Base-by-base conservation (phyloP, 2,329 filamentous ascomycete species). In the Blastomyces percursus region DNA sequence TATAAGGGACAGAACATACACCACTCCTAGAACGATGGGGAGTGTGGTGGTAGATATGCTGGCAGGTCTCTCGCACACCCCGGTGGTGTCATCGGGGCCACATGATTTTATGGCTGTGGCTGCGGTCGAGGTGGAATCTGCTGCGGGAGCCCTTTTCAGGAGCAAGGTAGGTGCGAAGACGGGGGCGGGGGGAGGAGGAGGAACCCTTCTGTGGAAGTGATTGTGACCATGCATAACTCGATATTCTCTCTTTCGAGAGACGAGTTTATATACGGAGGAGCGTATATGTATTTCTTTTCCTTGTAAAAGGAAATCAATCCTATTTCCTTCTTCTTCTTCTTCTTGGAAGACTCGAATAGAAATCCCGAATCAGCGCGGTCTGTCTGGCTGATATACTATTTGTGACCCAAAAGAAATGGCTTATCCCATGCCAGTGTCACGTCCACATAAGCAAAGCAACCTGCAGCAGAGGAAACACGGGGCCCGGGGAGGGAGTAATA, bases 21-120 rank as follows among this genome's bases (percentile, higher is more conserved):
- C 81, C 65, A 89, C 81, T 70, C 86, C 86, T 3, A 92, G 76
- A 50, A 83, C 81, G 66, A 94, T 87, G 7, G 87, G 83, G 52
- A 91, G 68, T 3, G 83, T 86, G 59, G 81, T 78, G 51, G 76
- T 79, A 50, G 77, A 63, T n/a, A 72, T 75, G 63, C 79, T 80
- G 42, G 80, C 76, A 0, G 85, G 81, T 71, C 86, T 88, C 68
- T 88, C 83, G 70, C 86, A 88, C 40, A 60, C 60, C 27, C 64
- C 64, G 16, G 67, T 69, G n/a, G 63, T 69, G 48, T 72, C 70
- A 51, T 69, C 66, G 30, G 69, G 61, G 6, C 62, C 63, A 61
- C 70, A 70, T 7, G 69, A 63, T 42, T 65, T 63, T 12, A 14
- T 16, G 24, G 63, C 60, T 16, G 60, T 59, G 58, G 52, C 64